Conservation (phyloP, 192 early-diverging fungal species). For the Linnemannia exigua region DNA sequence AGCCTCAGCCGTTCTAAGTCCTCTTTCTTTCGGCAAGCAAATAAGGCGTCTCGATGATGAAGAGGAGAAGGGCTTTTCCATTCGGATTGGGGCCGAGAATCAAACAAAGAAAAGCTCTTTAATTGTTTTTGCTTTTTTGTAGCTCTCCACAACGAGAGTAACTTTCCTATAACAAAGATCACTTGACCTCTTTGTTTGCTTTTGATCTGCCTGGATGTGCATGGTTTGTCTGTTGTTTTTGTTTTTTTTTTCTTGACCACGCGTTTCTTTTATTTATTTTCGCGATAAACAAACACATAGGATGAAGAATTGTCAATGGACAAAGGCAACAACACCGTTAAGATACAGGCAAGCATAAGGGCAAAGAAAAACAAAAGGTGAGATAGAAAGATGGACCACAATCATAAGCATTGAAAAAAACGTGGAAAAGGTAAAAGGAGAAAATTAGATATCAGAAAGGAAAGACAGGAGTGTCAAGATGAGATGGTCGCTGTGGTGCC, state of each 20-base stretch:
- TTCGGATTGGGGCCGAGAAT: background rate
- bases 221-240: background rate
- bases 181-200: background rate
- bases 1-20: background rate
- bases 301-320: too few relatives aligned
- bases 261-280: background rate
- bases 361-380: background rate
- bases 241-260: slow-evolving; percentile 1
- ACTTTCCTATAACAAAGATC: background rate
- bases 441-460: background rate
- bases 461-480: background rate
- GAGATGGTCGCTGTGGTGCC: background rate
- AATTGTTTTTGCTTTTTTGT: too few relatives aligned
- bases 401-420: background rate
- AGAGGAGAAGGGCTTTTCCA: background rate
- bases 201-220: background rate
- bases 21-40: background rate
- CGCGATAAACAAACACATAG: background rate
- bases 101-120: background rate
- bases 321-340: background rate
- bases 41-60: background rate
- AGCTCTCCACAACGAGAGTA: too few relatives aligned
- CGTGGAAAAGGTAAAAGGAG: background rate
- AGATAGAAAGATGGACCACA: background rate
- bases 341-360: background rate